phyloP scores from a whole-genome alignment of 2,329 filamentous ascomycete species.

The Colletotrichum agaves region DNA sequence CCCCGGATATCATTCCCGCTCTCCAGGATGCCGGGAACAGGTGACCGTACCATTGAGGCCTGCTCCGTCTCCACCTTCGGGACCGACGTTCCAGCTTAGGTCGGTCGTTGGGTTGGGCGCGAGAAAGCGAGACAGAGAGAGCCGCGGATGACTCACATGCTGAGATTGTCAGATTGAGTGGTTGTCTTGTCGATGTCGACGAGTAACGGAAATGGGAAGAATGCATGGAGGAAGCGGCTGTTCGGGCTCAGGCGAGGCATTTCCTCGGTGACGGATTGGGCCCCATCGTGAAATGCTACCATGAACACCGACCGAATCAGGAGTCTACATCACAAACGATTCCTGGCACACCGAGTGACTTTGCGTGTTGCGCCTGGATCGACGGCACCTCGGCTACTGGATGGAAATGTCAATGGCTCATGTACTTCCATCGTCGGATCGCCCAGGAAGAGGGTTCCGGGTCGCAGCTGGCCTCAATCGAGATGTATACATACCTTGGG shows the following conservation, averaged over 20 bases:
- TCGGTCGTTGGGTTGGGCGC: background rate
- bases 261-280: constrained; percentile 7
- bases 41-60: constrained; percentile 16
- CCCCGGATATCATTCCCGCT: too few relatives aligned
- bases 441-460: background rate
- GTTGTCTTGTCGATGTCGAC: background rate
- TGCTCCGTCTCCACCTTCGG: constrained; percentile 10
- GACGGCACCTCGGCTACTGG: too few relatives aligned
- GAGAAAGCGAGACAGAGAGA: background rate
- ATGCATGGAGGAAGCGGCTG: background rate
- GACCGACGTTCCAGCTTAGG: background rate
- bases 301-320: background rate
- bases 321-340: too few relatives aligned
- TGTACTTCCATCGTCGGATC: background rate
- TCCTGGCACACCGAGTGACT: background rate
- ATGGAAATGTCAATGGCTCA: too few relatives aligned
- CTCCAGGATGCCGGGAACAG: constrained; percentile 3
- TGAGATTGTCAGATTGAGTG: background rate
- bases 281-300: background rate
- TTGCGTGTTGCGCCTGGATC: background rate
- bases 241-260: constrained; percentile 2
- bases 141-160: too few relatives aligned
- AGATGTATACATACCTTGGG: too few relatives aligned
- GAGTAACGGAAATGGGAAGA: background rate
- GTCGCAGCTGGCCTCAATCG: background rate